These are phyloP conservation scores for Debaryomyces prosopidis DNA, from an alignment of 805 yeast species.

Conservation along the genomic window DNA sequence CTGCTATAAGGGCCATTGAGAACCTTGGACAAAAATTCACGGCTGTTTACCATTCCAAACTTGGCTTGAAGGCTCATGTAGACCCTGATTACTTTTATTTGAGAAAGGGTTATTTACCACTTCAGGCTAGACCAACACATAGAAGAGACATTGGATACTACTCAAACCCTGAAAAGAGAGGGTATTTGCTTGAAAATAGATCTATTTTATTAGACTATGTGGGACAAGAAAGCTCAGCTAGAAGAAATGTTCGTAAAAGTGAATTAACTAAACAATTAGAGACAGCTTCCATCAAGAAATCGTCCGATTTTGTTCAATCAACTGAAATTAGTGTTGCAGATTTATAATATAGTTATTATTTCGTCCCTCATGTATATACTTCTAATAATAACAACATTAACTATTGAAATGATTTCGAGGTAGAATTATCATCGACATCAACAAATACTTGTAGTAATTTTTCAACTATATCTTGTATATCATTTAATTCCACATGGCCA, in stretches of 20 bases:
- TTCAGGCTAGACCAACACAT: constrained; percentile 81
- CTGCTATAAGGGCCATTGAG: constrained; percentile 76
- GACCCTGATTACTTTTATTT: constrained; percentile 68
- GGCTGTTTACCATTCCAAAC: constrained; percentile 61
- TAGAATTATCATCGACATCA: constrained; percentile 24
- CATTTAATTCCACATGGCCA: constrained; percentile 21
- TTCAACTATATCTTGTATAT: constrained; percentile 42
- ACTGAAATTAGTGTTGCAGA: constrained; percentile 18
- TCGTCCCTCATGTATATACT: not conserved
- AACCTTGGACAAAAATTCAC: constrained; percentile 70
- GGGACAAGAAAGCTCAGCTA: constrained; percentile 16
- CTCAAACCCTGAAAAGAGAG: constrained; percentile 68
- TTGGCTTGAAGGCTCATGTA: constrained; percentile 74
- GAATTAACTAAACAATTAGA: constrained; percentile 39
- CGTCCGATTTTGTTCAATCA: constrained; percentile 15
- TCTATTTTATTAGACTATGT: constrained; percentile 40
- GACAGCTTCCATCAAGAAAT: constrained; percentile 22
- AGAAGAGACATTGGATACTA: constrained; percentile 80
- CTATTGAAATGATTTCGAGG: not conserved
- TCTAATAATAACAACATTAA: not conserved
- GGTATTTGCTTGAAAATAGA: constrained; percentile 58
- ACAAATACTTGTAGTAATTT: constrained; percentile 36
- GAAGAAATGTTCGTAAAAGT: constrained; percentile 27
- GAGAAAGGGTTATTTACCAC: constrained; percentile 77
- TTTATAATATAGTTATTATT: constrained; percentile 14